Evolutionary conservation across 805 yeast species (phyloP), one percentile per base, ranked within the genome.

Genomic region (Suhomyces kilbournensis): DNA sequence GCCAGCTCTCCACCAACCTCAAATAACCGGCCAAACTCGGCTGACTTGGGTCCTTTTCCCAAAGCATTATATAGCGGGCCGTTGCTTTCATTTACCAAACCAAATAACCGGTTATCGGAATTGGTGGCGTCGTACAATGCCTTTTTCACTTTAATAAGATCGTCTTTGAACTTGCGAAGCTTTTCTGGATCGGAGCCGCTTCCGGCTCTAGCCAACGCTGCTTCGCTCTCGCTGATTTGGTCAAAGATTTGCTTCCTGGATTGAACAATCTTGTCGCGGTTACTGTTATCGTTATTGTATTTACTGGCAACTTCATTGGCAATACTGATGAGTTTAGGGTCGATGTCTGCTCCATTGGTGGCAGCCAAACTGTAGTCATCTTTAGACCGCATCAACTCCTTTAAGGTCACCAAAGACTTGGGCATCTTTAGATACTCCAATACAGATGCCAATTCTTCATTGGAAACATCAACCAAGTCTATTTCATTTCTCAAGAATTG

Each of bases 381-480:
- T 1, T 26, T 26, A 10, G 56, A 55, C 4, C 55, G 60, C 7
- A 69, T 58, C n/a, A 72, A 64, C 51, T 71, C 71, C 55, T 81
- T 82, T 42, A 89, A 64, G 20, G 80, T 83, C 14, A 72, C 77
- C 34, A 89, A 67, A 2, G 88, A 79, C 44, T 76, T 76, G 1
- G 97, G 97, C 51, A 93, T 73, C 52, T 86, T 85, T 57, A 90
- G 78, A 59, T 81, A 90, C 60, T 91, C 98, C 53, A 91, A 76
- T 8, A 89, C 89, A 0, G 97, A 88, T 2, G 77, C 68, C 46
- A 87, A 77, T 63, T 92, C 94, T 66, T 89, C 88, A 61, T 90
- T 83, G 0, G 96, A 86, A 8, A 91, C 79, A 52, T 88, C 92
- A 20, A 83, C 79, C 54, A 78, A 78, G 54, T 92, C 97, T 44